Evolutionary conservation across 139 green algal species (phyloP).

Genomic region (Chloropicon primus): DNA sequence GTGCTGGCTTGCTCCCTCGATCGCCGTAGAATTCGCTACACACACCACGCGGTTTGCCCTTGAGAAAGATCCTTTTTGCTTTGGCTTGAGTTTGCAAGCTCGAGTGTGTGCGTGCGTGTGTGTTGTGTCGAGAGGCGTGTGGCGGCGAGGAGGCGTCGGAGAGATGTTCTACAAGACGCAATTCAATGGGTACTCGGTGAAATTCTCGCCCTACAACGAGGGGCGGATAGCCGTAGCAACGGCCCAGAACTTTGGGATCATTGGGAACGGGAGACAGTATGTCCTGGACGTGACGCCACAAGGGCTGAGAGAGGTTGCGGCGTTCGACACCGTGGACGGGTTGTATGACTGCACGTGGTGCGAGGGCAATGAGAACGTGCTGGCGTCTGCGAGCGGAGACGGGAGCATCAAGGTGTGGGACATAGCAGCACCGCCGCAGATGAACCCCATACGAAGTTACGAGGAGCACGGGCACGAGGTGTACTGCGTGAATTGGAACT

Average conservation of each 20-base stretch:
- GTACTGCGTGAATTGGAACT: conserved; percentile 80
- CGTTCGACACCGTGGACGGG: conserved; percentile 90
- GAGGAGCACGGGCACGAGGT: conserved; percentile 82
- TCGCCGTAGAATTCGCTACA: too few species aligned
- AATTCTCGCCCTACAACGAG: conserved; percentile 80
- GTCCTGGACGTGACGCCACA: conserved; percentile 72
- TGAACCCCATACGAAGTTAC: conserved; percentile 73
- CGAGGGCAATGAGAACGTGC: conserved; percentile 88
- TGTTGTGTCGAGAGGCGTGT: not conserved
- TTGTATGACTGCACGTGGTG: conserved; percentile 93
- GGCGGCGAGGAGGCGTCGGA: too few species aligned
- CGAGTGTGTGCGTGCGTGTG: too few species aligned
- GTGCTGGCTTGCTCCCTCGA: too few species aligned
- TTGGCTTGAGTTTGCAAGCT: too few species aligned
- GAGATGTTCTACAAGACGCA: conserved; percentile 35
- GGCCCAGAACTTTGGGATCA: conserved; percentile 96
- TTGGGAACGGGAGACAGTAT: conserved; percentile 85
- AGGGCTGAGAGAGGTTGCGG: conserved; percentile 51
- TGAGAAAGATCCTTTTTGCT: too few species aligned
- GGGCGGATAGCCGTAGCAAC: conserved; percentile 73
- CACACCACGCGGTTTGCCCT: too few species aligned
- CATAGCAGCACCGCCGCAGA: conserved; percentile 44
- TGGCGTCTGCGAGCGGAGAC: conserved; percentile 78
- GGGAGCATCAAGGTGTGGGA: conserved; percentile 73
- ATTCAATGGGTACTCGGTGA: conserved; percentile 64